phyloP scores from a whole-genome alignment of 164 flowering plant species.

The Akebia trifoliata region DNA sequence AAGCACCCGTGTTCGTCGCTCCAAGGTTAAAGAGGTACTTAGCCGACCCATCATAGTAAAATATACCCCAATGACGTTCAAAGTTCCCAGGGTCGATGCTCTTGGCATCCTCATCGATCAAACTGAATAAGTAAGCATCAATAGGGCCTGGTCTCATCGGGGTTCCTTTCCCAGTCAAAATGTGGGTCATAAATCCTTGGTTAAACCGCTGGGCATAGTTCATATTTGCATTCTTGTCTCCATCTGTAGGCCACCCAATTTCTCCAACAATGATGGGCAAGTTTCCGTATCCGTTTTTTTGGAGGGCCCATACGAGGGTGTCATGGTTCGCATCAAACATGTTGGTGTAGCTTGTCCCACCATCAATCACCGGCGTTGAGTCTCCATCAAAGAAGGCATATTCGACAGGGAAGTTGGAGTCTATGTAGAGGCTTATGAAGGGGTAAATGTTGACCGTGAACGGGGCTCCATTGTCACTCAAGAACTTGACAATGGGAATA shows the following conservation, averaged over 20 bases:
- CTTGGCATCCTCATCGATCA: conserved; percentile 84
- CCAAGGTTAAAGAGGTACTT: conserved; percentile 74
- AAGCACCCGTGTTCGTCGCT: conserved; percentile 42
- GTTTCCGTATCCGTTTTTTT: conserved; percentile 64
- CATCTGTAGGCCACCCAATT: conserved; percentile 95
- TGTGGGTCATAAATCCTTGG: conserved; percentile 81
- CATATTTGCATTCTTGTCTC: conserved; percentile 66
- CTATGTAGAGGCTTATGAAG: conserved; percentile 71
- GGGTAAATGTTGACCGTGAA: conserved; percentile 91
- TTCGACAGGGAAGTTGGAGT: conserved; percentile 73
- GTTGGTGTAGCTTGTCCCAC: conserved; percentile 48
- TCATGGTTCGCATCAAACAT: conserved; percentile 91
- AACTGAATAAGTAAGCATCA: conserved; percentile 75
- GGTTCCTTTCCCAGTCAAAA: conserved; percentile 65
- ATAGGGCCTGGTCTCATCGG: conserved; percentile 71
- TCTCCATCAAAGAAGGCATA: conserved; percentile 84
- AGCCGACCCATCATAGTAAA: conserved; percentile 59
- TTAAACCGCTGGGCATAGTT: conserved; percentile 65
- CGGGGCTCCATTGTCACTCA: conserved; percentile 61
- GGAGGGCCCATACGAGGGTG: conserved; percentile 75
- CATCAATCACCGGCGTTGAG: conserved; percentile 48
- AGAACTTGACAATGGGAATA: conserved; percentile 58
- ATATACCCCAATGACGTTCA: conserved; percentile 90
- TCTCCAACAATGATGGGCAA: conserved; percentile 81
- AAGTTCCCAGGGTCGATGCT: conserved; percentile 83